Base-by-base conservation (phyloP, 768 basidiomycete species). In the Podaxis sp. region DNA sequence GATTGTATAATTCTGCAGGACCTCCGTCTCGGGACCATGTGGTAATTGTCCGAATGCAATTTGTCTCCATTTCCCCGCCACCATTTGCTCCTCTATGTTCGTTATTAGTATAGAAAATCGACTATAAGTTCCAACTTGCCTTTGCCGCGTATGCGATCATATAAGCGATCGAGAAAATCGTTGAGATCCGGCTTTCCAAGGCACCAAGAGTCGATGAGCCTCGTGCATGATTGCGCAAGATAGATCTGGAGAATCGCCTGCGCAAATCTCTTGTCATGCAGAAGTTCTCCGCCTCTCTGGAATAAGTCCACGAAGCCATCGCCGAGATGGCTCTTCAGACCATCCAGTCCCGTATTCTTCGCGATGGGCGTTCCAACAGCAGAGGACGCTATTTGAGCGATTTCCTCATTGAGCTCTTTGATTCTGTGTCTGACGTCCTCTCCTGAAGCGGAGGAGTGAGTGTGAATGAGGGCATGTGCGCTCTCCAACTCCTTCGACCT, bases 21-120 rank as follows among this genome's bases (percentile, higher is more conserved):
- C 2, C 5, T 41, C 25, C 6, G 36, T 27, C 17, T 33, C n/a
- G 33, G 15, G 2, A 11, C 54, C 61, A 5, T 55, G 53, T 49
- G 54, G 54, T 3, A 50, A 1, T 50, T 67, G 60, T 4, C 54
- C 27, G 37, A 58, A 67, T 2, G 83, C 84, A 63, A 85, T 67
- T 33, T 82, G 78, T 59, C 83, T 77, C 84, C 84, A 85, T 40
- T 79, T 74, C 49, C 82, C 84, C 27, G 75, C 71, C 25, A 79
- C 72, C 52, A 51, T 38, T 53, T 58, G 55, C 38, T 66, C 55
- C 57, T 65, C 60, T 64, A 12, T 6, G 12, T 60, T 19, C 40
- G 25, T 24, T 27, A 4, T 53, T 24, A 27, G 33, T 19, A 38
- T 19, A 19, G 15, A 15, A 13, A 2, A 15, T 25, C 13, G 17